A percentile compares a stretch with the other conserved stretches of the same genome.
Conservation (phyloP, 148 eudicot species). For the Rhododendron griersonianum region DNA sequence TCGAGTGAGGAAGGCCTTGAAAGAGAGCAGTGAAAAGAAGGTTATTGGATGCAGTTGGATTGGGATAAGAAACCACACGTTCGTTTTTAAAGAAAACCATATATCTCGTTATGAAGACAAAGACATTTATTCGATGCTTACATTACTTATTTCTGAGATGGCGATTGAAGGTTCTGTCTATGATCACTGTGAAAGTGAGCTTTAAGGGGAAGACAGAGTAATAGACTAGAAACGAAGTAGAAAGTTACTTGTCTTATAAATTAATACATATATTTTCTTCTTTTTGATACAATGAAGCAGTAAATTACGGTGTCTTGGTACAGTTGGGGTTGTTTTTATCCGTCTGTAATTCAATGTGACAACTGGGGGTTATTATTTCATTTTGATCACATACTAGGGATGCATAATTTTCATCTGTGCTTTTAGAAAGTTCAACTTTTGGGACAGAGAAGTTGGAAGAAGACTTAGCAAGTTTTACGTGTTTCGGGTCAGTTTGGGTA, state of each 20-base stretch:
- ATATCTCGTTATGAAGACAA: conserved; percentile 37
- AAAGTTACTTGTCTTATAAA: background rate
- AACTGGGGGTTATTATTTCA: too few relatives aligned
- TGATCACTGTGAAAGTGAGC: conserved; percentile 4
- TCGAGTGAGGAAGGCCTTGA: conserved; percentile 57
- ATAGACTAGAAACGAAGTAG: background rate
- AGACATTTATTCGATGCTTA: conserved; percentile 37
- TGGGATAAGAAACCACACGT: conserved; percentile 31
- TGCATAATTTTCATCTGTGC: background rate
- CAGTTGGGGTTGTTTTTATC: background rate
- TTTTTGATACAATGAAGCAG: background rate
- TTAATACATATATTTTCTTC: background rate
- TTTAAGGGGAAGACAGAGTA: background rate
- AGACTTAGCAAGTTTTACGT: background rate
- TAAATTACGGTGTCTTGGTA: background rate
- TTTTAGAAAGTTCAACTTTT: background rate
- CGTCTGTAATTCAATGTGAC: too few relatives aligned
- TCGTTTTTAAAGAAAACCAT: conserved; percentile 40
- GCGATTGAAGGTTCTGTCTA: conserved; percentile 21
- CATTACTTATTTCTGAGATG: conserved; percentile 43
- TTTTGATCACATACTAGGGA: too few relatives aligned
- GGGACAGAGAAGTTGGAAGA: background rate
- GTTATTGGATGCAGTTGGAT: conserved; percentile 58
- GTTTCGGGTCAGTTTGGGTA: background rate
- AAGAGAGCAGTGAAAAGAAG: conserved; percentile 29